Percentiles rank a stretch among this genome's conserved stretches.
Evolutionary conservation across 2,329 filamentous ascomycete species (phyloP).

Genomic region (Fusarium duplospermum): DNA sequence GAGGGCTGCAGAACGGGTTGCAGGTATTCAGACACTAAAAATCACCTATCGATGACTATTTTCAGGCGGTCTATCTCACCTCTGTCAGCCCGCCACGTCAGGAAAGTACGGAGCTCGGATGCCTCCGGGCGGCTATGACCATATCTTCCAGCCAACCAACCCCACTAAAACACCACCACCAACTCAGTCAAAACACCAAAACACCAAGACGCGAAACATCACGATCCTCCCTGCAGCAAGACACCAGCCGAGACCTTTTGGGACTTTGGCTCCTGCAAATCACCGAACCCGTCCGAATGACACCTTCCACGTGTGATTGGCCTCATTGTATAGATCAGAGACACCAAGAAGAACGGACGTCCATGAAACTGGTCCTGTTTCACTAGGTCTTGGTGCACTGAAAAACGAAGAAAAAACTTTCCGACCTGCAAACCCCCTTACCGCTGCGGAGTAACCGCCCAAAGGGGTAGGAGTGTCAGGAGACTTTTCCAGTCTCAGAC

Average conservation of each 20-base stretch:
- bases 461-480: constrained; percentile 33
- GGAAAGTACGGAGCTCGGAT: constrained; percentile 32
- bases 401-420: constrained; percentile 23
- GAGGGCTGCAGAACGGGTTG: not conserved
- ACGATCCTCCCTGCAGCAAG: constrained; percentile 22
- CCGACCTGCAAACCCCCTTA: constrained; percentile 12
- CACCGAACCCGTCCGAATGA: constrained; percentile 7
- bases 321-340: constrained; percentile 1
- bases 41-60: constrained; percentile 6
- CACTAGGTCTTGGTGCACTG: constrained; percentile 23
- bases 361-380: constrained; percentile 41
- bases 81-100: constrained; percentile 32
- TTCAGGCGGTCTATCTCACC: constrained; percentile 17
- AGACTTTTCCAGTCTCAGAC: constrained; percentile 23
- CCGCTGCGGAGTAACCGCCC: constrained; percentile 18
- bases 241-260: constrained; percentile 9
- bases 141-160: constrained; percentile 13
- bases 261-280: constrained; percentile 14
- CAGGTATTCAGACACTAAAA: constrained; percentile 28
- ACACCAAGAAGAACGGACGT: constrained; percentile 14
- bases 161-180: constrained; percentile 17
- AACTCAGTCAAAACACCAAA: constrained; percentile 30
- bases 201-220: constrained; percentile 39
- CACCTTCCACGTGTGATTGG: constrained; percentile 26
- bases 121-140: constrained; percentile 35